Evolutionary conservation across 2,329 filamentous ascomycete genomes (phyloP), one percentile per base, ranked within the genome.

Genomic region (Nemania serpens): DNA sequence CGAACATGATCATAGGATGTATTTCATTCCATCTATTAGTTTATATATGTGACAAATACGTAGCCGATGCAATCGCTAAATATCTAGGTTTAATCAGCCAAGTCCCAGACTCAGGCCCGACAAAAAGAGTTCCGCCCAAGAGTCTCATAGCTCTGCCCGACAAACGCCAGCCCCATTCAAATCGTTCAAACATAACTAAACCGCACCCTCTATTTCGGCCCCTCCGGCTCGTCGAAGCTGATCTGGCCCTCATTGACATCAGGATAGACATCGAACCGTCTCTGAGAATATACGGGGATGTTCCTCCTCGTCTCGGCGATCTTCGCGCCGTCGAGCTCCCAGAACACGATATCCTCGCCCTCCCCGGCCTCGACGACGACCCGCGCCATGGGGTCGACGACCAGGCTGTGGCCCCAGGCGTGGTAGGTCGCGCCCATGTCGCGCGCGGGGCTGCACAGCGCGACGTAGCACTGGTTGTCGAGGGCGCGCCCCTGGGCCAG

Each of bases 381-480:
- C 68, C 88, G 81, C 12, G 93, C 95, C 80, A 94, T 91, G 1
- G 95, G 94, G 74, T 97, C 91, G 6, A 90, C 88, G 56, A 98
- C 82, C 81, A 97, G 81, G 69, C 89, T 96, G 75, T 99, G 95
- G 0, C 95, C 95, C 84, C 88, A 99, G 1, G 95, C 94, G 72
- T 93, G 88, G 75, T 99, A 99, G 5, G 83, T 82, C 0, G 91
- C 91, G 43, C 75, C 73, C 81, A 88, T 82, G 75, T 96, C 92
- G 62, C 94, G 83, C 34, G 94, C 93, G 0, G 95, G 95, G 73
- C 91, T 95, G 79, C 95, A 99, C 74, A 99, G 78, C 36, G 88
- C 95, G 12, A 98, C 93, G 75, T 96, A 98, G 10, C 96, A 80
- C 81, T 99, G 93, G 74, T 98, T 98, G 73, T 99, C 94, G 69